phyloP scores from a whole-genome alignment of 257 asterid species.

The Solanum tacnaense region DNA sequence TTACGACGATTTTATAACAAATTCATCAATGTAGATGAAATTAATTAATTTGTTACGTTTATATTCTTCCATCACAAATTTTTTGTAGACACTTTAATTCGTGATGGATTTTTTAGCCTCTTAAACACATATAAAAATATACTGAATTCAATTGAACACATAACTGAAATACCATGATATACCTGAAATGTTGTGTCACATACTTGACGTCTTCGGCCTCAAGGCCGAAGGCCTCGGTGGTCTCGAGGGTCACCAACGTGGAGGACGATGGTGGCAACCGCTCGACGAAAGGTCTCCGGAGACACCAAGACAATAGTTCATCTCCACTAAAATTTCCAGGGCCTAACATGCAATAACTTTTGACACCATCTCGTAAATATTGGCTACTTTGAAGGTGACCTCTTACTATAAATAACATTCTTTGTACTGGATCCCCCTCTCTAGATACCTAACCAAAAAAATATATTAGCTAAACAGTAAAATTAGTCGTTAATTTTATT shows the following conservation, averaged over 20 bases:
- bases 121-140: not conserved
- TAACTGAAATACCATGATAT: not conserved
- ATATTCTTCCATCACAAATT: not conserved
- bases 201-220: conserved; percentile 16
- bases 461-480: not conserved
- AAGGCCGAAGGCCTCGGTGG: conserved; percentile 18
- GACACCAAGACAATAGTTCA: conserved; percentile 31
- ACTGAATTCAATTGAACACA: not conserved
- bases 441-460: conserved; percentile 8
- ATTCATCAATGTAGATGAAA: not conserved
- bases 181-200: conserved; percentile 20
- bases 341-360: conserved; percentile 15
- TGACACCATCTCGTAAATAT: conserved; percentile 2
- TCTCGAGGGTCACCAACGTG: conserved; percentile 13
- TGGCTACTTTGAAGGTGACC: conserved; percentile 23
- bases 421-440: conserved; percentile 28
- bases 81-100: not conserved
- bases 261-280: conserved; percentile 23
- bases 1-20: not conserved
- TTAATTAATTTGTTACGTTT: not conserved
- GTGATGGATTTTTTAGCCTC: not conserved
- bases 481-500: not conserved
- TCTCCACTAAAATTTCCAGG: conserved; percentile 31
- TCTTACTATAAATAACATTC: conserved; percentile 17
- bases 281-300: conserved; percentile 18